Conservation (phyloP, 495 filamentous ascomycete species). For the Tuber microsphaerosporum region DNA sequence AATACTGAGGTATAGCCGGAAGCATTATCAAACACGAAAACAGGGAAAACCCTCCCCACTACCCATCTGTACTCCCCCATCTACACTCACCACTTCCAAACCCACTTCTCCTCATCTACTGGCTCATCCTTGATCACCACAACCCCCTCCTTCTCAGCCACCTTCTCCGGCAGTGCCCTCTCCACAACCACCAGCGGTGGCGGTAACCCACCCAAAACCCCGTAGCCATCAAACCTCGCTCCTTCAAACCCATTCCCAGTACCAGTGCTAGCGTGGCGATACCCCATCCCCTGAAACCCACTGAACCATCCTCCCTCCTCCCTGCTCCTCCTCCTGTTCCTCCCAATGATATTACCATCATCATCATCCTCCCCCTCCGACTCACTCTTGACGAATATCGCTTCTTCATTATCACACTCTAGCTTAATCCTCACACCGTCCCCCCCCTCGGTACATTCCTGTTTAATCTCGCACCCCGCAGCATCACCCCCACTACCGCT, state of each 20-base stretch:
- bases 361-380: conserved; percentile 3
- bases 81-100: conserved; percentile 19
- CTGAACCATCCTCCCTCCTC: background rate
- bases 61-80: background rate
- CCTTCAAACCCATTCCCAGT: background rate
- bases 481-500: background rate
- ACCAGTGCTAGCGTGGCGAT: background rate
- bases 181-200: background rate
- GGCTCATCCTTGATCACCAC: conserved; percentile 13
- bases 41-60: background rate
- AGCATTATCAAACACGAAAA: conserved; percentile 5
- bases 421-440: background rate
- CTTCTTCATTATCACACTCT: background rate
- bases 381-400: conserved; percentile 8
- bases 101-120: conserved; percentile 20
- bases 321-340: conserved; percentile 3
- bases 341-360: background rate
- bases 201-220: background rate
- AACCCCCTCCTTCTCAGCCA: conserved; percentile 11
- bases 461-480: background rate
- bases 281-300: background rate
- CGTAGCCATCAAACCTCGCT: background rate
- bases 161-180: conserved; percentile 5
- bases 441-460: conserved; percentile 9
- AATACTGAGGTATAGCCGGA: background rate